phyloP scores from a whole-genome alignment of 352 stramenopile species.

The Peronospora farinosa region DNA sequence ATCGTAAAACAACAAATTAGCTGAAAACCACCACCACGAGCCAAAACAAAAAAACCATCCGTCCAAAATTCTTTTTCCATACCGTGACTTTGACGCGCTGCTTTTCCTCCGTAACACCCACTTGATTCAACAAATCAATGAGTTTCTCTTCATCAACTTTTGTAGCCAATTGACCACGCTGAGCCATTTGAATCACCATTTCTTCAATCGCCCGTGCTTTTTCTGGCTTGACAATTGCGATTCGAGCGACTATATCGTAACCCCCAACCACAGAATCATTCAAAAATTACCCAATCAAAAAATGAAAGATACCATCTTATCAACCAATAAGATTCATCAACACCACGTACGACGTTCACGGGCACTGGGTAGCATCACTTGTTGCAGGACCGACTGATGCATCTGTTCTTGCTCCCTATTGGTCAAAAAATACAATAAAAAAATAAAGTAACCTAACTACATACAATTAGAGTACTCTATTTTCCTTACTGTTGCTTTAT shows the following conservation, averaged over 20 bases:
- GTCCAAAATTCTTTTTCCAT: slow-evolving; percentile 2
- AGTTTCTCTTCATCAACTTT: slow-evolving; percentile 84
- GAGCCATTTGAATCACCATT: slow-evolving; percentile 83
- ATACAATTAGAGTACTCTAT: not conserved
- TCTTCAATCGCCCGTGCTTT: slow-evolving; percentile 82
- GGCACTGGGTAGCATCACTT: slow-evolving; percentile 73
- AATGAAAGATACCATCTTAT: not conserved
- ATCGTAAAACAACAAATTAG: not conserved
- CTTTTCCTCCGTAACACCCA: slow-evolving; percentile 75
- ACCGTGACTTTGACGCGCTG: slow-evolving; percentile 86
- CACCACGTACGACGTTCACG: slow-evolving; percentile 72
- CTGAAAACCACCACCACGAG: not conserved
- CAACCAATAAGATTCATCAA: not conserved
- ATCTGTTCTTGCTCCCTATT: slow-evolving; percentile 72
- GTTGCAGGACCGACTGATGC: slow-evolving; percentile 65
- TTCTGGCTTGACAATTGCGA: slow-evolving; percentile 85
- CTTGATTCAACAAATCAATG: slow-evolving; percentile 77
- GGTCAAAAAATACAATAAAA: not conserved
- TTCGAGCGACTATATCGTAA: slow-evolving; percentile 58
- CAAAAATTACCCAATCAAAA: not conserved
- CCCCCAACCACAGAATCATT: not conserved
- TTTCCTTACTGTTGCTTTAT: slow-evolving; percentile 71
- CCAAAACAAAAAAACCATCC: not conserved
- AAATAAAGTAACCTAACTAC: not conserved
- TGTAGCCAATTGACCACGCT: slow-evolving; percentile 65